These are phyloP conservation scores for Vigna mungo DNA, from an alignment of 306 rosid genomes.

Conservation along the genomic window DNA sequence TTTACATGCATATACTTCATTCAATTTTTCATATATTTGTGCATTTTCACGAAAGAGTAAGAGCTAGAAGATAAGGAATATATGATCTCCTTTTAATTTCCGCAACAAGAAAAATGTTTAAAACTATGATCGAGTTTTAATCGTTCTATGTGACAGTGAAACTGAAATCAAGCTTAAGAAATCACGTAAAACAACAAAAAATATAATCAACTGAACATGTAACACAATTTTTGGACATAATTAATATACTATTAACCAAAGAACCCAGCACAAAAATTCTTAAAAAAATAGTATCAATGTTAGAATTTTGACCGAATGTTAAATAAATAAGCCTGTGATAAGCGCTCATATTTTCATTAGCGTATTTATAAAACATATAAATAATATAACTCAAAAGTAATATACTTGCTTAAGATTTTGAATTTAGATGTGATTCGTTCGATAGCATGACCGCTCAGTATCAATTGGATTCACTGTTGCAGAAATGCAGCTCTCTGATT, in stretches of 20 bases:
- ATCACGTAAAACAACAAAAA: too few relatives aligned
- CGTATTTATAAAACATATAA: not conserved
- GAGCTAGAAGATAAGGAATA: too few relatives aligned
- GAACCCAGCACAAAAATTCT: too few relatives aligned
- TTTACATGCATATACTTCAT: not conserved
- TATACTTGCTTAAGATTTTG: not conserved
- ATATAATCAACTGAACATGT: too few relatives aligned
- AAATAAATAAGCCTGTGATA: not conserved
- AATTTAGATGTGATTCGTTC: not conserved
- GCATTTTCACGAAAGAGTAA: too few relatives aligned
- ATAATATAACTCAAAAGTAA: not conserved
- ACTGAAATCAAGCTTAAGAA: too few relatives aligned
- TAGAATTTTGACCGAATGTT: not conserved
- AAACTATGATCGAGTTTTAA: too few relatives aligned
- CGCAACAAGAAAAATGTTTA: not conserved
- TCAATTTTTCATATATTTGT: not conserved
- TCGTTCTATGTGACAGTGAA: too few relatives aligned
- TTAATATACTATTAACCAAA: too few relatives aligned
- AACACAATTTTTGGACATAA: too few relatives aligned
- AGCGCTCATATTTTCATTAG: not conserved
- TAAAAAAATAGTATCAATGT: not conserved
- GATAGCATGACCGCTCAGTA: constrained; percentile 51
- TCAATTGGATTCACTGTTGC: constrained; percentile 49
- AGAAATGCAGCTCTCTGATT: constrained; percentile 65
- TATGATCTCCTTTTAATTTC: too few relatives aligned